Evolutionary conservation across 2,329 filamentous ascomycete genomes (phyloP), one percentile per base, ranked within the genome.

Genomic region (Colletotrichum musae): DNA sequence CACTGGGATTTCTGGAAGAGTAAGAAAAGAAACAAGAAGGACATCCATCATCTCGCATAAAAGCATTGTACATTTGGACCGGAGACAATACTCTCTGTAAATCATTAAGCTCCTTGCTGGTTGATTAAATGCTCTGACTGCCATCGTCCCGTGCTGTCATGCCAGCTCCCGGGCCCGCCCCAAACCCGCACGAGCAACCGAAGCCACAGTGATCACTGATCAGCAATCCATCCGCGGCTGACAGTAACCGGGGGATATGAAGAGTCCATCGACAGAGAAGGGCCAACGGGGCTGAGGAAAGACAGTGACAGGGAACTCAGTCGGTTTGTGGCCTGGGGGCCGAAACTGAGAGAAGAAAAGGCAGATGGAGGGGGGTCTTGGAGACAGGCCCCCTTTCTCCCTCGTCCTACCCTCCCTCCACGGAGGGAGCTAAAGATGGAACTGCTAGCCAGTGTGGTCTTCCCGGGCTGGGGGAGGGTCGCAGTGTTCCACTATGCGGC

Each of bases 41-140:
- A 45, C 48, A 43, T 52, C 32, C 59, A 47, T 54, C 50, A 54
- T 62, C 50, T n/a, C 39, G 39, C 50, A 26, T 50, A 16, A 39
- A 24, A 45, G 50, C 50, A 54, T 62, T 62, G 50, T 48, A 54
- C 59, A 47, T 62, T 54, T 62, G 39, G 59, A 39, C 54, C 47
- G 16, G 50, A 54, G 39, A 60, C 21, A 21, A 52, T 59, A 47
- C 39, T 53, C 24, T 47, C 50, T 54, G 28, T 62, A 54, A 39
- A 62, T 54, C n/a, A 62, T 47, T 47, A 43, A 52, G 21, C 51
- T n/a, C 47, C 47, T 15, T 18, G 15, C 10, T 45, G 48, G 48
- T 43, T 43, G 32, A 36, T 36, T 6, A 36, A 36, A 36, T 6
- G 32, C 32, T 36, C 5, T 36, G 32, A 36, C 32, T 10, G 32